Evolutionary conservation across 2,329 filamentous ascomycete species (phyloP), one percentile per base, ranked within the genome.

Genomic region (Nothomitra cinnamomea): DNA sequence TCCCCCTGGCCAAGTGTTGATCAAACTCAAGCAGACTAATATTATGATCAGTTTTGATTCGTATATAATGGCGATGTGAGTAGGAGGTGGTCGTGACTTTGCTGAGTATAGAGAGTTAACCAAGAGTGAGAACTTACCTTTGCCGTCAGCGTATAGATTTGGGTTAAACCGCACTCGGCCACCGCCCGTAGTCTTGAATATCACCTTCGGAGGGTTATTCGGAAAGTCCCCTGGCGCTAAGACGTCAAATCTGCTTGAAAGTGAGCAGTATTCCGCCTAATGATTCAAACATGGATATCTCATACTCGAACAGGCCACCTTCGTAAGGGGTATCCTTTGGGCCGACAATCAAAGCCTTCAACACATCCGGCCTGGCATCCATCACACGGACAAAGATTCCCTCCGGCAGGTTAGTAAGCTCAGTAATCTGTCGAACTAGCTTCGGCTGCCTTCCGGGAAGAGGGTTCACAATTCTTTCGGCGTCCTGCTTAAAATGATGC

Each of bases 301-400:
- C 43, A 25, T 47, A 53, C 51, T 53, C 51, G 25, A 53, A 53
- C 38, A 53, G 51, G 24, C 51, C 51, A 21, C 51, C 51, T 47
- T 53, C 51, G 40, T 53, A 53, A 21, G 51, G 51, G 17, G 51
- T 43, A 13, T 42, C 51, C 38, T 32, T 42, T 5, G 38, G 51
- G 21, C 51, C 51, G 3, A 53, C 51, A 22, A 53, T 53, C 51
- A 53, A 49, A 2, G n/a, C 51, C 24, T 53, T 53, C 38, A 53
- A 22, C 13, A 53, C 40, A 42, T 53, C 51, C 10, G 42, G 51
- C 24, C 51, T 38, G 17, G 40, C 5, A 17, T 38, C 35, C 35
- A 36, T 42, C 38, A 25, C 19, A 15, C 41, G 36, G 21, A 53
- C 51, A 36, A 42, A 53, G 51, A 53, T 53, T 17, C 51, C 51